Base-by-base conservation (phyloP, 2,329 filamentous ascomycete species). In the Elsinoe ampelina region DNA sequence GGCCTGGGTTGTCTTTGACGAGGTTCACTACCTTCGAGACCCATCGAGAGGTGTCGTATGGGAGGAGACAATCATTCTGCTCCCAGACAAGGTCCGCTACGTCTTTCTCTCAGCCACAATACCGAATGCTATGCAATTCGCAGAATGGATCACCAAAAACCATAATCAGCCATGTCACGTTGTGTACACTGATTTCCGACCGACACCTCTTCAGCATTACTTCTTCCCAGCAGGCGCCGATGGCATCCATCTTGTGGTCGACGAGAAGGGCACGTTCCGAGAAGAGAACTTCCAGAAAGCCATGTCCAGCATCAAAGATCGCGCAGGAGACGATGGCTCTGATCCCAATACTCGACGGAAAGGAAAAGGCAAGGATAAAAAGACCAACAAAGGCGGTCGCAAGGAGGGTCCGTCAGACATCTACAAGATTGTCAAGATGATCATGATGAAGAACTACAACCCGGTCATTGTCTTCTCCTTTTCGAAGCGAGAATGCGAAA, bases 391-490 rank as follows among this genome's bases (percentile, higher is more conserved):
- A 73, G 90, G 90, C 51, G 87, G 87, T n/a, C 80, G 77, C 55
- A 80, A 81, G 41, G 80, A 86, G 59, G 82, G 80, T 26, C 75
- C 82, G 12, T 84, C 83, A 1, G 93, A 98, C 72, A 95, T 98
- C 60, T 90, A 89, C 76, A 97, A 96, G 78, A 95, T 98, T 66
- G 87, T 98, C 63, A 88, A 87, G 72, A 98, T 98, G 93, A 95
- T 97, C 64, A 95, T 98, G 85, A 80, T 89, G 73, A 95, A 91
- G 75, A 93, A 87, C 68, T 95, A 93, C 73, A 96, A 98, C 67
- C 93, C 93, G 0, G 93, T 97, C 65, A 98, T 98, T 68, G 90
- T 98, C 38, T 98, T 98, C 81, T 97, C 92, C 72, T 98, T 98
- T 76, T 96, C 91, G 79, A 98, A 98, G 76, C 82, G 92, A 62